Conservation (phyloP, 2,329 filamentous ascomycete species). For the Bertia moriformis region DNA sequence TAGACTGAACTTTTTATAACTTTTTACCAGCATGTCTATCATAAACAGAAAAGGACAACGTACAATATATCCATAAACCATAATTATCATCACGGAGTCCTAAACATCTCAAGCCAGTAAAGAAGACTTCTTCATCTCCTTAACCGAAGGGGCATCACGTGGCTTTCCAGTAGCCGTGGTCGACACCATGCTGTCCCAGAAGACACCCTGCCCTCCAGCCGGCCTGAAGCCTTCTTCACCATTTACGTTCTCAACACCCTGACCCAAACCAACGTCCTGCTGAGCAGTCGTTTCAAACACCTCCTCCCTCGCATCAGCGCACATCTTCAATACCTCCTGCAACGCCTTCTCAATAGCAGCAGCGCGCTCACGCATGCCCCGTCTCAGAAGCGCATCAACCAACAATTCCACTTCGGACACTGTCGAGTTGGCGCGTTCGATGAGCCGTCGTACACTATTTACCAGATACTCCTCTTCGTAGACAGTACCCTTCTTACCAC, state of each 20-base stretch:
- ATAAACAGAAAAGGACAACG: no score
- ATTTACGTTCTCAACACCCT: background rate
- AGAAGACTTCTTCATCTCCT: background rate
- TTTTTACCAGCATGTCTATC: no score
- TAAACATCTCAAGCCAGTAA: no score
- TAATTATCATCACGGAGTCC: no score
- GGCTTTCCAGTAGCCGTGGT: background rate
- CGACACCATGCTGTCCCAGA: background rate
- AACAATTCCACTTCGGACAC: conserved; percentile 61
- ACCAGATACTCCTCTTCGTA: conserved; percentile 97
- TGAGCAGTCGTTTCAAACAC: conserved; percentile 43
- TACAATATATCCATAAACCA: no score
- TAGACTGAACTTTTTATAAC: no score
- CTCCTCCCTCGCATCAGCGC: conserved; percentile 50
- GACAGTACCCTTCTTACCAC: conserved; percentile 89
- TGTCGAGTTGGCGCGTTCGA: conserved; percentile 65
- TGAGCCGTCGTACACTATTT: conserved; percentile 68
- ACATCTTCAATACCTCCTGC: conserved; percentile 59
- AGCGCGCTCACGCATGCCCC: conserved; percentile 79
- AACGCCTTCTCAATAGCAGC: conserved; percentile 62
- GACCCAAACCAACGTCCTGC: background rate
- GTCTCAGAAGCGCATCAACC: conserved; percentile 61
- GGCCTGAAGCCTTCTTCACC: background rate
- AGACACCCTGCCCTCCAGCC: background rate
- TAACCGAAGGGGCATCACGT: background rate